Percentiles rank a stretch among this genome's conserved stretches.
These are phyloP conservation scores for Cadophora gregata DNA, from an alignment of 2,329 filamentous ascomycete genomes.

Conservation along the genomic window DNA sequence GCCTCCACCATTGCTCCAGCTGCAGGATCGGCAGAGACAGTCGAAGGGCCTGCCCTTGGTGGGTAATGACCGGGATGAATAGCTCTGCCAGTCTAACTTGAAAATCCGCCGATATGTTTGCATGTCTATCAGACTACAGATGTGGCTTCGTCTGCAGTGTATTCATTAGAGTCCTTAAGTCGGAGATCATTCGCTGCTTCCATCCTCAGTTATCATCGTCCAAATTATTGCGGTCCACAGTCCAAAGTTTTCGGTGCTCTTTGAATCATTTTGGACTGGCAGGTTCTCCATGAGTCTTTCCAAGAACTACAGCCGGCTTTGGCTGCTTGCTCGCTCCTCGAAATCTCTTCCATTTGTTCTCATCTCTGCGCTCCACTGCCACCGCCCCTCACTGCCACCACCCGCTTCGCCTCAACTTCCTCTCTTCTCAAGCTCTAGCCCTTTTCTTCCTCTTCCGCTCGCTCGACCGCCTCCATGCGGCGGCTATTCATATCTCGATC, in stretches of 20 bases:
- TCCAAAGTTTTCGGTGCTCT: slow-evolving; percentile 28
- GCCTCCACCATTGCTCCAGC: slow-evolving; percentile 44
- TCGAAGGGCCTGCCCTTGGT: slow-evolving; percentile 44
- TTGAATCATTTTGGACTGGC: slow-evolving; percentile 24
- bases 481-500: neutral
- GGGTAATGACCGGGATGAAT: slow-evolving; percentile 44
- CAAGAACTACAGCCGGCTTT: slow-evolving; percentile 28
- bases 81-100: slow-evolving; percentile 31
- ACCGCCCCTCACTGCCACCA: slow-evolving; percentile 10
- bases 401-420: neutral
- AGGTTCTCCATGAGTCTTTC: slow-evolving; percentile 28
- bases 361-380: neutral
- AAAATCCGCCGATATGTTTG: slow-evolving; percentile 20
- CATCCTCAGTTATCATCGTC: slow-evolving; percentile 25
- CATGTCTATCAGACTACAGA: slow-evolving; percentile 32
- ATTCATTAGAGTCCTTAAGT: slow-evolving; percentile 27
- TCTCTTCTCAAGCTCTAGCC: neutral
- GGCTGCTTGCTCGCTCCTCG: slow-evolving; percentile 23
- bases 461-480: slow-evolving; percentile 16
- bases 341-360: slow-evolving; percentile 26
- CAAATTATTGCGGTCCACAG: slow-evolving; percentile 28
- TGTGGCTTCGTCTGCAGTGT: slow-evolving; percentile 32
- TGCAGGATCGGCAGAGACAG: slow-evolving; percentile 45
- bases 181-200: slow-evolving; percentile 30
- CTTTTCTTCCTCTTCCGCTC: slow-evolving; percentile 19